Percentiles rank a stretch among this genome's conserved stretches.
These are phyloP conservation scores for Colletotrichum lini DNA, from an alignment of 2,329 filamentous ascomycete species.

Conservation along the genomic window DNA sequence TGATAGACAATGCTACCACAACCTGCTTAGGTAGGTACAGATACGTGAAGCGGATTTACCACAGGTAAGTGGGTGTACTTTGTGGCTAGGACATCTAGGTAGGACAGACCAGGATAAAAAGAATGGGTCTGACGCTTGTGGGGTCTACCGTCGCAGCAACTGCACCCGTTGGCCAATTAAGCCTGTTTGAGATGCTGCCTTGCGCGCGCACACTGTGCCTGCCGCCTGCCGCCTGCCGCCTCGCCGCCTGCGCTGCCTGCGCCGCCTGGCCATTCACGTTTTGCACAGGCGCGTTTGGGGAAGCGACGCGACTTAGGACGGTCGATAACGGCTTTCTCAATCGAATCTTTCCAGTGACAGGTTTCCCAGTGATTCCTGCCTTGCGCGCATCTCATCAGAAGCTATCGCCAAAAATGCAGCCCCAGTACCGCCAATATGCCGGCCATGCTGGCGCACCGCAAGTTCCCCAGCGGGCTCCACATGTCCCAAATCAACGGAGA, in stretches of 20 bases:
- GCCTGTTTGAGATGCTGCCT: slow-evolving; percentile 7
- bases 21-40: background rate
- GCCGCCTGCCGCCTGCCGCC: background rate
- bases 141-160: background rate
- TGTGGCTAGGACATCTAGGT: background rate
- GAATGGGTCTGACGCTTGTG: background rate
- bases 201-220: background rate
- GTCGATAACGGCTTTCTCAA: slow-evolving; percentile 45
- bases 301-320: slow-evolving; percentile 21
- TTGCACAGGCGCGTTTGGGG: slow-evolving; percentile 20
- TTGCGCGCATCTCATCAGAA: slow-evolving; percentile 3
- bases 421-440: slow-evolving; percentile 66
- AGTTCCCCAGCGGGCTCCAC: slow-evolving; percentile 64
- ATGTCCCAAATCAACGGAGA: slow-evolving; percentile 63
- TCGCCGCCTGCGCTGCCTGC: slow-evolving; percentile 11
- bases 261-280: slow-evolving; percentile 23
- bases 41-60: no score
- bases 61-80: no score
- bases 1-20: background rate
- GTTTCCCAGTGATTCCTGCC: background rate
- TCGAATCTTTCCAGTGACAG: slow-evolving; percentile 25
- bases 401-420: slow-evolving; percentile 61
- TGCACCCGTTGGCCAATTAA: slow-evolving; percentile 2
- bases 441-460: slow-evolving; percentile 48
- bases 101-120: background rate